Percentiles rank a stretch among this genome's conserved stretches.
Conservation (phyloP, 345 rosid genomes). For the Aurinia saxatilis region DNA sequence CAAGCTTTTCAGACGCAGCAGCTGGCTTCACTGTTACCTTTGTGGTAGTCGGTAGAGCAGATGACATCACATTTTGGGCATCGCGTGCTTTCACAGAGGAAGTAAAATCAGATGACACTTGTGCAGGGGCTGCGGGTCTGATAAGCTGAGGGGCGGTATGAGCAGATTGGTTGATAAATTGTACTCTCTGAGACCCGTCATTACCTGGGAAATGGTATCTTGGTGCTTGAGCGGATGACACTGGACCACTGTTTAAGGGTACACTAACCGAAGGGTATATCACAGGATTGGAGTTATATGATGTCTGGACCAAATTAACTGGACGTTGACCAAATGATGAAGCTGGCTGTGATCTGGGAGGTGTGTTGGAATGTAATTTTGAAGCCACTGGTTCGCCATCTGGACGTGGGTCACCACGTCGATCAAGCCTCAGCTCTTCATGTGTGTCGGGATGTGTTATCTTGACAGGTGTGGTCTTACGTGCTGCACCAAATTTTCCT, state of each 20-base stretch:
- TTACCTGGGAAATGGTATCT: slow-evolving; percentile 43
- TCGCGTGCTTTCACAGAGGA: slow-evolving; percentile 38
- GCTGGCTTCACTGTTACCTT: slow-evolving; percentile 52
- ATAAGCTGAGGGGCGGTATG: slow-evolving; percentile 31
- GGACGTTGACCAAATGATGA: slow-evolving; percentile 52
- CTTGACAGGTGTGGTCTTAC: slow-evolving; percentile 62
- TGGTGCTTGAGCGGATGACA: slow-evolving; percentile 52
- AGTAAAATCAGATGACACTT: slow-evolving; percentile 30
- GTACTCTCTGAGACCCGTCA: slow-evolving; percentile 58
- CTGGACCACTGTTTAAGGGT: slow-evolving; percentile 50
- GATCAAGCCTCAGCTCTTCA: slow-evolving; percentile 87
- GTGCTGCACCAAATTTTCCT: slow-evolving; percentile 54
- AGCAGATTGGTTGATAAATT: slow-evolving; percentile 40
- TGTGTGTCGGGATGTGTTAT: slow-evolving; percentile 93
- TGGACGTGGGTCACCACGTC: slow-evolving; percentile 47
- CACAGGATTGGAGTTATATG: slow-evolving; percentile 32
- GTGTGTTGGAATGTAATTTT: slow-evolving; percentile 52
- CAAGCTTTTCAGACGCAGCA: slow-evolving; percentile 40
- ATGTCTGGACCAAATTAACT: slow-evolving; percentile 44
- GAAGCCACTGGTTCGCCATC: slow-evolving; percentile 50
- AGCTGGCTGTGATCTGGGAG: slow-evolving; percentile 60
- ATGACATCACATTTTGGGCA: slow-evolving; percentile 29
- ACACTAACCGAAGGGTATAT: slow-evolving; percentile 48
- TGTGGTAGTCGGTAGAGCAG: slow-evolving; percentile 33
- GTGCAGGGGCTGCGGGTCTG: slow-evolving; percentile 36